Base-by-base conservation (phyloP, 2,329 filamentous ascomycete genomes). In the Claviceps sp. region DNA sequence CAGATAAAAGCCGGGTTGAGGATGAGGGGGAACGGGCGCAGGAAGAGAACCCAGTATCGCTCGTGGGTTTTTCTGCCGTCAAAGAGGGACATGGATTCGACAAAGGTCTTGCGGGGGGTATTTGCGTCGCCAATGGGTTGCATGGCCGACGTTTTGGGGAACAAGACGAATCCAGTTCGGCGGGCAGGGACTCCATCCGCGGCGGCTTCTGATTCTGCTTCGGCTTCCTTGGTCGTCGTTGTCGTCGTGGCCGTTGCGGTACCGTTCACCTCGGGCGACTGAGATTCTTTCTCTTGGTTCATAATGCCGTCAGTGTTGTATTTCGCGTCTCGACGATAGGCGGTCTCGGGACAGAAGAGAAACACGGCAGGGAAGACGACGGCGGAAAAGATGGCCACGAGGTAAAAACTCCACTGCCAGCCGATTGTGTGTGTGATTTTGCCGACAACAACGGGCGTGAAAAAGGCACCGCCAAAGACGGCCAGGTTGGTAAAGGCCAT, bases 391-490 rank as follows among this genome's bases (percentile, higher is more conserved):
- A 96, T 95, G 54, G 89, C 81, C 14, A 95, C 81, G 43, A 96
- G 78, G 66, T 90, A 89, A 63, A 96, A 96, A 0, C 83, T 85
- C 89, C 89, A 95, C 64, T 79, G 71, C 84, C 89, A 95, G n/a
- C 82, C 81, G 48, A 95, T 74, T 0, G 74, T 73, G 47, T 79
- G 70, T 3, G 89, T 89, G 60, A 95, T 90, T 68, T 89, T 89
- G 39, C 90, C 90, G 1, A 90, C 89, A 24, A 95, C 70, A n/a
- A 96, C 88, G 0, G 91, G 91, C 0, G 91, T 95, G 61, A 78
- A 73, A 61, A 81, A 78, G 52, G 74, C 70, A 45, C 76, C 74
- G 55, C 75, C 69, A 68, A 84, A 75, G 58, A 82, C 68, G 53
- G 78, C 66, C 61, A 82, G 59, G 65, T 81, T 77, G 51, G 78